Evolutionary conservation across 108 stramenopile species (phyloP).

Genomic region (Nitzschia putrida): DNA sequence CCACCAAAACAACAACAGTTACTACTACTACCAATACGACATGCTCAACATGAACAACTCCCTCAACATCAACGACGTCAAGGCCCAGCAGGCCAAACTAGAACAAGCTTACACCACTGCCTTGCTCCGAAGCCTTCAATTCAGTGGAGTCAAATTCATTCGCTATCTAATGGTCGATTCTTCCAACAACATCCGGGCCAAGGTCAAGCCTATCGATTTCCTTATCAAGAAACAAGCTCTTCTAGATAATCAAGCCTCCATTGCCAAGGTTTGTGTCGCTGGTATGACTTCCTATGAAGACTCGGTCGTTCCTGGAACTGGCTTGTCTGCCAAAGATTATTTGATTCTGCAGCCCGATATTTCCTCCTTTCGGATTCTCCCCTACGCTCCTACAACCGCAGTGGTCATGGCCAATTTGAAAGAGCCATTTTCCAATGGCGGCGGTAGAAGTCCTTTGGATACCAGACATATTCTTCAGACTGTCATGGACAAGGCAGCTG

Average conservation of each 20-base stretch:
- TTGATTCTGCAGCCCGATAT: conserved; percentile 65
- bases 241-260: conserved; percentile 42
- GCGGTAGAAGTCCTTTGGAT: conserved; percentile 53
- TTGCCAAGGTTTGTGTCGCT: conserved; percentile 70
- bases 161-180: conserved; percentile 68
- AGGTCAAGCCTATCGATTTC: conserved; percentile 55
- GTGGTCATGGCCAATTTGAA: conserved; percentile 65
- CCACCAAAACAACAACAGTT: no score
- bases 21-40: no score
- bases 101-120: conserved; percentile 36
- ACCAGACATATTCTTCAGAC: conserved; percentile 62
- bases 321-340: conserved; percentile 56
- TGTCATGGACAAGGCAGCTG: conserved; percentile 48
- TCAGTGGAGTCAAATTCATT: conserved; percentile 74
- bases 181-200: conserved; percentile 68
- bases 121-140: conserved; percentile 63
- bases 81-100: no score
- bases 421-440: conserved; percentile 49
- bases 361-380: conserved; percentile 59
- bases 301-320: conserved; percentile 45
- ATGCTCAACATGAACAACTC: no score
- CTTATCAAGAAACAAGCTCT: conserved; percentile 23
- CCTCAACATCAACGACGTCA: no score
- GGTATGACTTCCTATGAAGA: conserved; percentile 65
- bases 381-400: conserved; percentile 72